Evolutionary conservation across 1,284 basidiomycete genomes (phyloP), one percentile per base, ranked within the genome.

Genomic region (Sphagnurus paluster): DNA sequence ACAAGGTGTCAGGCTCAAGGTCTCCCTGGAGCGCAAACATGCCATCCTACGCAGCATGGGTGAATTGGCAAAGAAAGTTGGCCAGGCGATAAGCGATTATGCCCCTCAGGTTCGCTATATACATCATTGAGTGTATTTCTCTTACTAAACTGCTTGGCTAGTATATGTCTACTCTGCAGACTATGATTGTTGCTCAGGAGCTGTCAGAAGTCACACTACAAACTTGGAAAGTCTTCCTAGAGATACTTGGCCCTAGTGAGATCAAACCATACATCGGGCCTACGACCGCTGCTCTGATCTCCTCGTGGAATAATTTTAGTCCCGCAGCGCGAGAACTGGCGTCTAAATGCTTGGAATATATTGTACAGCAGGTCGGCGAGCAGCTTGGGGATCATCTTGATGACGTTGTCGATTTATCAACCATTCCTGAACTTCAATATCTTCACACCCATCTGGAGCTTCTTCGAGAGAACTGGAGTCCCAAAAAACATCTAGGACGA

Each of bases 101-200:
- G 85, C 90, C 2, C 90, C 92, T 7, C 93, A 97, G 80, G 93
- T 93, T 67, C 45, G 44, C 52, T n/a, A 32, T 28, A 26, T n/a
- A 34, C 35, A 10, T 24, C 28, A n/a, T 42, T 24, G 4, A 21
- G 34, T 23, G 19, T 44, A 32, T n/a, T 29, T 9, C 21, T 16
- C 38, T 29, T 14, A 33, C 35, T 26, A 44, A 33, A 14, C 23
- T 14, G 2, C 19, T 10, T 34, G 42, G 11, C 56, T n/a, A 97
- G 93, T 87, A 99, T 56, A 93, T 99, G 87, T 93, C 96, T 0
- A 93, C 90, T n/a, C 77, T 99, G 33, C 96, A 98, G 68, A 93
- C 90, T 14, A 91, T 88, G 63, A 75, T 98, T 5, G 70, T 75
- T 33, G 74, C 87, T 7, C 77, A 79, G 0, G 86, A 87, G 45